Percentiles rank a stretch among this genome's conserved stretches.
phyloP scores from a whole-genome alignment of 2,329 filamentous ascomycete species.

The Phialophora macrospora region DNA sequence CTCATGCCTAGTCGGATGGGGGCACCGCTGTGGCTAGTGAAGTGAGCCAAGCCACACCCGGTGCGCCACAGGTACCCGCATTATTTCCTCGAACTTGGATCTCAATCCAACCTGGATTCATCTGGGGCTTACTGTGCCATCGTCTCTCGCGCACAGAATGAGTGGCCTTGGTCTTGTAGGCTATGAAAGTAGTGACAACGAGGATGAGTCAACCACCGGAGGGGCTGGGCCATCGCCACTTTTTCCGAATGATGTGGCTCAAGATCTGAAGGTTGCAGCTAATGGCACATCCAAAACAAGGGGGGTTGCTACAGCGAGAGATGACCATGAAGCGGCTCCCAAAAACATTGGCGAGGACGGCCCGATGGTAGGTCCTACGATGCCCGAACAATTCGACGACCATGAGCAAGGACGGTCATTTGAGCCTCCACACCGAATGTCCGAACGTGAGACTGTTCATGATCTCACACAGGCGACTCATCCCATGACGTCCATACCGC shows the following conservation, averaged over 20 bases:
- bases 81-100: not conserved
- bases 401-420: constrained; percentile 17
- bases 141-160: constrained; percentile 23
- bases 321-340: not conserved
- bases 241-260: not conserved
- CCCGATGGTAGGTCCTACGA: constrained; percentile 36
- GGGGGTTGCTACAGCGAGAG: not conserved
- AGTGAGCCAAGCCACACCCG: not conserved
- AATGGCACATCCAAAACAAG: not conserved
- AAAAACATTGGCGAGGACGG: constrained; percentile 4
- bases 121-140: not conserved
- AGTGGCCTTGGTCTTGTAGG: constrained; percentile 44
- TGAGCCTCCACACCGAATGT: constrained; percentile 27
- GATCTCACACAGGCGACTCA: constrained; percentile 60
- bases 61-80: not conserved
- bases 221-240: not conserved
- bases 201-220: constrained; percentile 43
- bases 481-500: constrained; percentile 52
- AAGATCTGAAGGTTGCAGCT: not conserved
- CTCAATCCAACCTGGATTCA: not conserved
- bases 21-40: constrained; percentile 13
- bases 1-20: constrained; percentile 16
- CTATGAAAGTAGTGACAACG: constrained; percentile 54
- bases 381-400: constrained; percentile 27
- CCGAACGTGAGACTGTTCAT: constrained; percentile 52